Evolutionary conservation across 805 yeast species (phyloP).

Genomic region (Saccharomycopsis sp.): DNA sequence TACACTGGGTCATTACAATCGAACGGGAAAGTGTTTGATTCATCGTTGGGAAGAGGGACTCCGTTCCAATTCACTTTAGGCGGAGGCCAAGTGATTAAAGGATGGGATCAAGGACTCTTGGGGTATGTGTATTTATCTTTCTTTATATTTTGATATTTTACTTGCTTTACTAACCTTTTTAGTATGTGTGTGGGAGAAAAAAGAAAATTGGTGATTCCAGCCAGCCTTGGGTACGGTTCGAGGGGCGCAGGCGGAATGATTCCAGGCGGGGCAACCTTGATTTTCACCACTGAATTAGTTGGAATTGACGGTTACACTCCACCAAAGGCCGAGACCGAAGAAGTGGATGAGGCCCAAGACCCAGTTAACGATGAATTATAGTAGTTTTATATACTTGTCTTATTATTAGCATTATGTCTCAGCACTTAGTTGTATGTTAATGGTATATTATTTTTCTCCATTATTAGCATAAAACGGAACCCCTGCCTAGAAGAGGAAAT

Average conservation of each 20-base stretch:
- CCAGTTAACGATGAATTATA: conserved; percentile 12
- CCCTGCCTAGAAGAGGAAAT: neutral
- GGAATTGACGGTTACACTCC: conserved; percentile 29
- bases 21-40: conserved; percentile 70
- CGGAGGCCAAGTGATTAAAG: conserved; percentile 69
- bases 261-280: conserved; percentile 72
- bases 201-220: conserved; percentile 73
- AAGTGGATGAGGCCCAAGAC: conserved; percentile 5
- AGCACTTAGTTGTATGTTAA: neutral
- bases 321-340: conserved; percentile 8
- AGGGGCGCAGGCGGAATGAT: conserved; percentile 71
- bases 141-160: neutral
- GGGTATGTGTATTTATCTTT: conserved; percentile 29
- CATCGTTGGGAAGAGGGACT: conserved; percentile 53
- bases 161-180: neutral
- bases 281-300: conserved; percentile 60
- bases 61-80: conserved; percentile 78
- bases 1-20: conserved; percentile 61
- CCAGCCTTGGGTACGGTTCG: conserved; percentile 70
- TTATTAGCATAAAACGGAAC: neutral
- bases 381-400: too few species aligned
- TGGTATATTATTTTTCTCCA: neutral
- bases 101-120: conserved; percentile 78
- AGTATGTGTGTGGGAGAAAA: conserved; percentile 83
- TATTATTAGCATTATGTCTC: neutral